A percentile compares a stretch with the other conserved stretches of the same genome.
Evolutionary conservation across 129 eudicot species (phyloP).

Genomic region (Dittrichia graveolens): DNA sequence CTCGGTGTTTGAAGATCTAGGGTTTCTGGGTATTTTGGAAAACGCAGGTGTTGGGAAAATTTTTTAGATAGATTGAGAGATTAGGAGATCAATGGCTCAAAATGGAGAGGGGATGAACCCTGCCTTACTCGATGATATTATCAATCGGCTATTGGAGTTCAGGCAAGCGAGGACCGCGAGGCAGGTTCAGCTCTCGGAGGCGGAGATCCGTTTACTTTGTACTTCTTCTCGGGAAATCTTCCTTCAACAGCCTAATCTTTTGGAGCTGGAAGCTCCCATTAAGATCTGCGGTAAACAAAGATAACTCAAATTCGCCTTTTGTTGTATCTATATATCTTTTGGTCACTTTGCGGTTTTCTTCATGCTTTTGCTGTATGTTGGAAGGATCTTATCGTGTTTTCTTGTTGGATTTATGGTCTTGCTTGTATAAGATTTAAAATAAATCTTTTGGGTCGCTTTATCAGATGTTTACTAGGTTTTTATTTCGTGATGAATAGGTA

Average conservation of each 20-base stretch:
- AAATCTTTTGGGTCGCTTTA: neutral
- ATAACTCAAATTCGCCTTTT: neutral
- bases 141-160: conserved; percentile 65
- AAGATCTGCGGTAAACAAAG: conserved; percentile 73
- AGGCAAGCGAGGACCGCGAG: conserved; percentile 61
- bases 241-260: conserved; percentile 69
- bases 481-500: neutral
- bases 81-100: conserved; percentile 39
- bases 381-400: neutral
- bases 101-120: conserved; percentile 60
- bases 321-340: neutral
- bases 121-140: conserved; percentile 63
- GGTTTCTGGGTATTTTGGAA: conserved; percentile 29
- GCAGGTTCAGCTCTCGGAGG: conserved; percentile 76
- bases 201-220: conserved; percentile 73
- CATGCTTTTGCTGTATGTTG: neutral
- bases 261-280: conserved; percentile 85
- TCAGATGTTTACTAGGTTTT: conserved; percentile 5
- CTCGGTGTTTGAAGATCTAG: conserved; percentile 21
- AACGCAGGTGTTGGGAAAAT: conserved; percentile 15
- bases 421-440: neutral
- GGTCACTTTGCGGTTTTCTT: neutral
- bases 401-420: conserved; percentile 15
- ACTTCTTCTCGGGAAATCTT: conserved; percentile 54
- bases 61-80: neutral